phyloP scores from a whole-genome alignment of 208 protist species.

The Naegleria gruberi region DNA sequence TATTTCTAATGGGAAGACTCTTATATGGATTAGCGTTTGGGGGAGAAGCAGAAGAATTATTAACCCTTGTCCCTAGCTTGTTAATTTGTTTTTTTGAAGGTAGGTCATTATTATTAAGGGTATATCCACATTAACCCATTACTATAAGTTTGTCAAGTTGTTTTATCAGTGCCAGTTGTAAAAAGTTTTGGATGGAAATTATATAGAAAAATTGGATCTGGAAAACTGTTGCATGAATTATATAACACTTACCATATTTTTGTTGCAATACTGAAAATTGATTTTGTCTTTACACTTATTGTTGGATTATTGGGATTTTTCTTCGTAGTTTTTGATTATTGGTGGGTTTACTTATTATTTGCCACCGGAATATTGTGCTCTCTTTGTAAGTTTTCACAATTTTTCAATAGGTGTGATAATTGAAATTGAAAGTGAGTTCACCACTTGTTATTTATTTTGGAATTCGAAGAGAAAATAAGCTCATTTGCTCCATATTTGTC shows the following conservation, averaged over 20 bases:
- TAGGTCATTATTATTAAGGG: not conserved
- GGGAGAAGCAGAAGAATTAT: not conserved
- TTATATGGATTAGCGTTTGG: not conserved
- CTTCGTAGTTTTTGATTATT: not conserved
- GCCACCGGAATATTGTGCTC: not conserved
- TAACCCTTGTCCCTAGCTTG: not conserved
- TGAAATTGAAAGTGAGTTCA: not conserved
- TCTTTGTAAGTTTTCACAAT: not conserved
- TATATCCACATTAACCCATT: not conserved
- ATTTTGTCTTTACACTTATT: not conserved
- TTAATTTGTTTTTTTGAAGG: not conserved
- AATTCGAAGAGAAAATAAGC: not conserved
- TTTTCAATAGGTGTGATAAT: too few relatives aligned
- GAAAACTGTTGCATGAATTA: not conserved
- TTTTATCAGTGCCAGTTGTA: not conserved
- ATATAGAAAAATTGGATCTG: not conserved
- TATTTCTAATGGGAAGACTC: not conserved
- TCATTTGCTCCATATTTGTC: not conserved
- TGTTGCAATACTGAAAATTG: not conserved
- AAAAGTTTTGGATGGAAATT: not conserved
- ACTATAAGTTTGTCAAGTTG: not conserved
- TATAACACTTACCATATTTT: not conserved
- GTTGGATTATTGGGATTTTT: not conserved
- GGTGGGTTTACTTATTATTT: not conserved
- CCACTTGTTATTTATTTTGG: not conserved